Evolutionary conservation across 148 eudicot genomes (phyloP).

Genomic region (Mesembryanthemum crystallinum): DNA sequence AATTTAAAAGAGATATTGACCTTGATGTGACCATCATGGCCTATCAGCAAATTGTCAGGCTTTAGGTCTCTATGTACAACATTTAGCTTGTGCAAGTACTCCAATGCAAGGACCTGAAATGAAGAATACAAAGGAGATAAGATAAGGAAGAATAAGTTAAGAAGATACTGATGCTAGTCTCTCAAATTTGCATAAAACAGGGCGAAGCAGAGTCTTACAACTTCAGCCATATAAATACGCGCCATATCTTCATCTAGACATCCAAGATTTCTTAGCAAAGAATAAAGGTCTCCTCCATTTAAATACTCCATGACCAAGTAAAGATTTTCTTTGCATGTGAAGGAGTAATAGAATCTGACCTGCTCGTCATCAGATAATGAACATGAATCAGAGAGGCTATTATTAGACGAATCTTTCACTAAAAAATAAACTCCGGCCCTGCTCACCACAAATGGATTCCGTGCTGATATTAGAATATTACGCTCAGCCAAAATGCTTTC

Average conservation of each 20-base stretch:
- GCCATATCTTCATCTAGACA: constrained; percentile 99
- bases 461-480: constrained; percentile 78
- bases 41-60: constrained; percentile 93
- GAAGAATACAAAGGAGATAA: constrained; percentile 9
- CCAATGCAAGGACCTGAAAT: constrained; percentile 94
- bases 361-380: constrained; percentile 44
- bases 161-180: neutral
- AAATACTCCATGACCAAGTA: constrained; percentile 98
- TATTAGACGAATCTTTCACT: constrained; percentile 12
- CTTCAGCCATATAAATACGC: constrained; percentile 94
- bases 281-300: constrained; percentile 97
- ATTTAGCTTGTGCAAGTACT: constrained; percentile 83
- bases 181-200: neutral
- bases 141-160: constrained; percentile 18
- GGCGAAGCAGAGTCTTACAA: constrained; percentile 51
- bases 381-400: constrained; percentile 26
- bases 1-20: constrained; percentile 38
- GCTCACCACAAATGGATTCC: constrained; percentile 98
- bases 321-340: constrained; percentile 96
- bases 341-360: constrained; percentile 98
- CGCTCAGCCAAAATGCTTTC: constrained; percentile 99
- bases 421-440: constrained; percentile 4
- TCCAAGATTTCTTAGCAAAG: constrained; percentile 81
- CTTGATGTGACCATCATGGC: constrained; percentile 99
- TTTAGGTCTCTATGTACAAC: constrained; percentile 93